A percentile compares a stretch with the other conserved stretches of the same genome.
Conservation (phyloP, 306 rosid species). For the Quillaja saponaria region DNA sequence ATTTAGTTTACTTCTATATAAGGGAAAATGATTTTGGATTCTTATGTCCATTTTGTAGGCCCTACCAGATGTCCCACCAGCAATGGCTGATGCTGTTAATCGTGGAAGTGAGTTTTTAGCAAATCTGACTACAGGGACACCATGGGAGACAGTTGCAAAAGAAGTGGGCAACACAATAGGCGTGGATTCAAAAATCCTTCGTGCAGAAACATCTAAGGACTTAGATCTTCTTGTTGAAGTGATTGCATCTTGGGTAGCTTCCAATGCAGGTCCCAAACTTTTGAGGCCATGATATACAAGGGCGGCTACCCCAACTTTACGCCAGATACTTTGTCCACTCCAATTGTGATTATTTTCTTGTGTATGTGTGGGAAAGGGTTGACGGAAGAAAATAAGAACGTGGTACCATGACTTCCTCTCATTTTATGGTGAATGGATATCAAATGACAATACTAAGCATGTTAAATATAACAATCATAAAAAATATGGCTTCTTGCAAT, state of each 20-base stretch:
- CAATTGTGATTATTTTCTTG: too few species aligned
- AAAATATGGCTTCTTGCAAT: too few species aligned
- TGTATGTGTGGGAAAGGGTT: too few species aligned
- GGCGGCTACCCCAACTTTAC: too few species aligned
- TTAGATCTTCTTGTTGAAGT: constrained; percentile 76
- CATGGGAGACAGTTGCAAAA: constrained; percentile 92
- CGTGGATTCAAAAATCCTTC: constrained; percentile 64
- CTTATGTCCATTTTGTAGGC: constrained; percentile 56
- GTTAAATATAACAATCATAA: too few species aligned
- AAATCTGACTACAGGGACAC: constrained; percentile 74
- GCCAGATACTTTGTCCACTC: too few species aligned
- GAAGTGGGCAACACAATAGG: constrained; percentile 86
- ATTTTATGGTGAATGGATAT: too few species aligned
- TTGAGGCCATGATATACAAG: constrained; percentile 54
- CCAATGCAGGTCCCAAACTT: constrained; percentile 66
- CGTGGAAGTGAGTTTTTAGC: constrained; percentile 85
- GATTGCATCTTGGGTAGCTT: constrained; percentile 74
- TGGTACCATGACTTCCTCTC: too few species aligned
- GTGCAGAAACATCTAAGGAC: constrained; percentile 71
- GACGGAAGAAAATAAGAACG: too few species aligned
- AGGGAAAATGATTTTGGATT: background rate
- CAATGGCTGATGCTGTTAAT: constrained; percentile 92
- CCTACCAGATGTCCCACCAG: constrained; percentile 91
- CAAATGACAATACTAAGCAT: too few species aligned
- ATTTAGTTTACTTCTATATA: background rate